Base-by-base conservation (phyloP, 306 rosid species). In the Albizia julibrissin region DNA sequence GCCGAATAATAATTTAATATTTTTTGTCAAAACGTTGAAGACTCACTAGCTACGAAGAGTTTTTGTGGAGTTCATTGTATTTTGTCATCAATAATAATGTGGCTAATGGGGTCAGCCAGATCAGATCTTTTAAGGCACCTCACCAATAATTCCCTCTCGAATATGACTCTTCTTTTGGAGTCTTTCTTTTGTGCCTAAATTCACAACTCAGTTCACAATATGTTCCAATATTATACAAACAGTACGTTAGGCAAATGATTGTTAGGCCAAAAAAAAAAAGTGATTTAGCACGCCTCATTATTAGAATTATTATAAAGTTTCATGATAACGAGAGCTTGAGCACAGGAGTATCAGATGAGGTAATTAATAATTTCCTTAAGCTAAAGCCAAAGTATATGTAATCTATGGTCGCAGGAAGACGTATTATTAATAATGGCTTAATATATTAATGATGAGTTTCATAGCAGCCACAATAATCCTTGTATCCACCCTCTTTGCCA, bases 21-120 rank as follows among this genome's bases (percentile, higher is more conserved):
- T 50, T 52, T 6, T 24, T 70, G 75, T 22, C 54, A n/a, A 22
- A 42, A 1, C 1, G 18, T 69, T 21, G 73, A 39, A 39, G 22
- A 16, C 8, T 19, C 10, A 27, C 10, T 50, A 24, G 73, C 10
- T 18, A 24, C 34, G 16, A 43, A 71, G 15, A 19, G 73, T 33
- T 22, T 61, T 22, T 61, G 83, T 81, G 67, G 75, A 62, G 33
- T 74, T 22, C 74, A 37, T 34, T 74, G 74, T 29, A 15, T 19
- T 33, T 44, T 72, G 52, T 31, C 21, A 29, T 65, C 84, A 73
- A 81, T 65, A 62, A 80, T 73, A 62, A 74, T 64, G 79, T 61
- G 10, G 22, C 15, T 22, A 52, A 14, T 27, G 39, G 65, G 61
- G 46, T 34, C 34, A 26, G 39, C 68, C 68, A 58, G 26, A 44